Percentiles rank a stretch among this genome's conserved stretches.
These are phyloP conservation scores for Saccharomyces hybrid DNA, from an alignment of 1,139 yeast species.

Conservation along the genomic window DNA sequence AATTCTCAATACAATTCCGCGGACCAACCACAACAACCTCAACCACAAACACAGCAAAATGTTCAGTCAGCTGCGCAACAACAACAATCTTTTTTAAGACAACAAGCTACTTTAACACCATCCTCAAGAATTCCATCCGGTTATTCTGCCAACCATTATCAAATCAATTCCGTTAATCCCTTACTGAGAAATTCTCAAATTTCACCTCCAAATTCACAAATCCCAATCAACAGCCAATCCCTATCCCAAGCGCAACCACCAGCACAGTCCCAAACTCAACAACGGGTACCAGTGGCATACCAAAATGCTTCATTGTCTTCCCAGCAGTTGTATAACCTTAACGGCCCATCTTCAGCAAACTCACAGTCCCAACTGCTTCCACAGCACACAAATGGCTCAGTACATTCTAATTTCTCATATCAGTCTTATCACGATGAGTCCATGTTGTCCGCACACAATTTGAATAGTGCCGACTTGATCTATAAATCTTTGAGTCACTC, in stretches of 20 bases:
- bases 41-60: conserved; percentile 14
- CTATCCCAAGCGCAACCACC: conserved; percentile 15
- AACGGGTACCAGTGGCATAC: conserved; percentile 3
- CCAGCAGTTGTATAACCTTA: conserved; percentile 2
- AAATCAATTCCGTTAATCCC: conserved; percentile 25
- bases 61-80: conserved; percentile 16
- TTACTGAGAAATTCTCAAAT: conserved; percentile 28
- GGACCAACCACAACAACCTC: conserved; percentile 6
- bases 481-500: conserved; percentile 14
- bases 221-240: conserved; percentile 16
- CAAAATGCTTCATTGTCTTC: neutral
- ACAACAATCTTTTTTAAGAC: conserved; percentile 26
- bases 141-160: conserved; percentile 25
- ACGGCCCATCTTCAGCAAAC: conserved; percentile 7
- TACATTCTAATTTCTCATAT: conserved; percentile 30
- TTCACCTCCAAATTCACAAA: conserved; percentile 23
- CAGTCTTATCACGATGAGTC: conserved; percentile 28
- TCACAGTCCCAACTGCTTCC: conserved; percentile 18
- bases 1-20: conserved; percentile 1
- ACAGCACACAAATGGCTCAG: conserved; percentile 31
- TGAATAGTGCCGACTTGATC: conserved; percentile 15
- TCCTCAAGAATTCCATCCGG: conserved; percentile 33
- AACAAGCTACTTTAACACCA: conserved; percentile 26
- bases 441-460: conserved; percentile 5
- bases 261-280: conserved; percentile 9